These are phyloP conservation scores for Stagonosporopsis vannaccii DNA, from an alignment of 2,329 filamentous ascomycete genomes.

Conservation along the genomic window DNA sequence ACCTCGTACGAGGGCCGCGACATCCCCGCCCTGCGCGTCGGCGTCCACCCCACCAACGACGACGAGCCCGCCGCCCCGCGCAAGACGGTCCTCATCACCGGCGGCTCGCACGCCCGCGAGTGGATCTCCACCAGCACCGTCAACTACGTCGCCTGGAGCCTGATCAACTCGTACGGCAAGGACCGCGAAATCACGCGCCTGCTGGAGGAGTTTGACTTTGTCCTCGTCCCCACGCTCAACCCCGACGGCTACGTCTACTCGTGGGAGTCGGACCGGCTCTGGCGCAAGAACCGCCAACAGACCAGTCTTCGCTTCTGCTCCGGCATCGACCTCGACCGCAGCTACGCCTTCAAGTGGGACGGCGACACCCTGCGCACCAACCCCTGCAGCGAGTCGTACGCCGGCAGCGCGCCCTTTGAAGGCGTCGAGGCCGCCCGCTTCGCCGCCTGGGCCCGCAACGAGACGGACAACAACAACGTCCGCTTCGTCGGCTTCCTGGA, in stretches of 20 bases:
- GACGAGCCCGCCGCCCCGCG: constrained; percentile 59
- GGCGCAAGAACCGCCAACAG: constrained; percentile 91
- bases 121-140: constrained; percentile 96
- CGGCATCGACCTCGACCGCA: constrained; percentile 87
- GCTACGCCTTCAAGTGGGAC: constrained; percentile 87
- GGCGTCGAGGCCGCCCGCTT: constrained; percentile 78
- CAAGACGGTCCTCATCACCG: constrained; percentile 82
- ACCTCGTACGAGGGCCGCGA: constrained; percentile 86
- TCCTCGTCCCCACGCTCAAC: constrained; percentile 89
- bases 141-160: constrained; percentile 86
- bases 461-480: constrained; percentile 73
- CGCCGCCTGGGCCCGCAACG: constrained; percentile 82
- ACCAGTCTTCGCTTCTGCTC: constrained; percentile 84
- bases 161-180: constrained; percentile 85
- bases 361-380: constrained; percentile 68
- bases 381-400: constrained; percentile 90
- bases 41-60: constrained; percentile 63
- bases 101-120: constrained; percentile 90
- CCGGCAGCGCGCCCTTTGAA: constrained; percentile 83
- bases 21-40: constrained; percentile 81
- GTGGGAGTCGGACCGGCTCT: constrained; percentile 89
- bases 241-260: constrained; percentile 95
- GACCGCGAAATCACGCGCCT: constrained; percentile 73
- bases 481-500: constrained; percentile 87
- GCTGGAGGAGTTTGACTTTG: constrained; percentile 82